Conservation (phyloP, 78 protist genomes). For the Emiliania huxleyi region DNA sequence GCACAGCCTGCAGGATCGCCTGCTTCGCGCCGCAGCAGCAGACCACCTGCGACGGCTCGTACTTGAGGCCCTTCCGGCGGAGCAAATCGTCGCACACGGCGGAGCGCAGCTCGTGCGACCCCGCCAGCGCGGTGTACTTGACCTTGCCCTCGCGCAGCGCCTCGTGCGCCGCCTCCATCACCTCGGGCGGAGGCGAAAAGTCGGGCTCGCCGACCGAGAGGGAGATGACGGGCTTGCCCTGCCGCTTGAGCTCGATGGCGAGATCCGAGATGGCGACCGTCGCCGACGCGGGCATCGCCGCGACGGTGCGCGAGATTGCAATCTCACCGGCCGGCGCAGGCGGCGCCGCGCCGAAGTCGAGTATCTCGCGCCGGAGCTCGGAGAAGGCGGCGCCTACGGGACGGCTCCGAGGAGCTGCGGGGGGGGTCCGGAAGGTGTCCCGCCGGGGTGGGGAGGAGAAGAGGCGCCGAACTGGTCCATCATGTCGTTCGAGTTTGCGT, state of each 20-base stretch:
- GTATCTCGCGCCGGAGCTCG: neutral
- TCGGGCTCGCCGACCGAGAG: conserved; percentile 40
- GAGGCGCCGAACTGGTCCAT: neutral
- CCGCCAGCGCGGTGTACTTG: neutral
- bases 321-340: neutral
- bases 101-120: neutral
- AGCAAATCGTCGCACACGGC: neutral
- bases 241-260: neutral
- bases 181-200: neutral
- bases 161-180: neutral
- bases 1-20: neutral
- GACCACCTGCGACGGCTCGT: neutral
- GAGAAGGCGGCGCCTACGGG: conserved; percentile 3
- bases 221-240: neutral
- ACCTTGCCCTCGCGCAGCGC: neutral
- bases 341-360: neutral
- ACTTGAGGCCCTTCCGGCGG: neutral
- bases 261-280: conserved; percentile 4
- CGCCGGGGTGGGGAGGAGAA: too few species aligned
- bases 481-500: neutral
- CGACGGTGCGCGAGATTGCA: neutral
- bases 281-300: neutral
- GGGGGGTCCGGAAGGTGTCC: too few species aligned
- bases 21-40: conserved; percentile 28
- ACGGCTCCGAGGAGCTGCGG: too few species aligned